Evolutionary conservation across 495 filamentous ascomycete species (phyloP).

Genomic region (Lasiosphaeria ovina): DNA sequence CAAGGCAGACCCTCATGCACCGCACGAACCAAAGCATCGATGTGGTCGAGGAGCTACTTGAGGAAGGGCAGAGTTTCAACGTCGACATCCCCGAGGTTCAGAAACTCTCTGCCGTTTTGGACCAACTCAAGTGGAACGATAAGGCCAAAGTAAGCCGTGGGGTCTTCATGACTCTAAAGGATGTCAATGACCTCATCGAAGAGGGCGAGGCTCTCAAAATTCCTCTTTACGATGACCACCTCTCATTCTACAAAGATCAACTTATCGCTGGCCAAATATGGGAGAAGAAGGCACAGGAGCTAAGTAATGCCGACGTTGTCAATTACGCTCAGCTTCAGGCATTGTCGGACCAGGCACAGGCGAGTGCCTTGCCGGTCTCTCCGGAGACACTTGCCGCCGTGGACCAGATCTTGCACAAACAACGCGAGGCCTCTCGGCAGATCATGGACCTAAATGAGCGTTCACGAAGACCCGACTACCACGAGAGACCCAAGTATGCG

Average conservation of each 20-base stretch:
- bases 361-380: conserved; percentile 75
- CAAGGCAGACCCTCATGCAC: conserved; percentile 61
- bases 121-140: conserved; percentile 87
- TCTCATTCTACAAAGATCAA: conserved; percentile 72
- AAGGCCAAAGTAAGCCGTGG: conserved; percentile 62
- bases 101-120: conserved; percentile 71
- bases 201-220: conserved; percentile 74
- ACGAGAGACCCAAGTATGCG: conserved; percentile 81
- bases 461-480: conserved; percentile 69
- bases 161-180: conserved; percentile 64
- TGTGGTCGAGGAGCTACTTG: neutral
- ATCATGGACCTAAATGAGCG: conserved; percentile 77
- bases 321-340: conserved; percentile 95
- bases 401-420: conserved; percentile 92
- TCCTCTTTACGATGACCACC: conserved; percentile 70
- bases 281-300: conserved; percentile 90
- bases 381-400: conserved; percentile 76
- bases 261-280: conserved; percentile 74
- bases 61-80: conserved; percentile 57
- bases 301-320: conserved; percentile 84
- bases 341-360: conserved; percentile 69
- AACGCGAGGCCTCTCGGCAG: conserved; percentile 88
- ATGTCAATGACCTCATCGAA: conserved; percentile 75
- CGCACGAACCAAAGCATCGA: conserved; percentile 42
- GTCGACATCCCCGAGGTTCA: conserved; percentile 95